Base-by-base conservation (phyloP, 352 stramenopile species). In the Globisporangium ultimum region DNA sequence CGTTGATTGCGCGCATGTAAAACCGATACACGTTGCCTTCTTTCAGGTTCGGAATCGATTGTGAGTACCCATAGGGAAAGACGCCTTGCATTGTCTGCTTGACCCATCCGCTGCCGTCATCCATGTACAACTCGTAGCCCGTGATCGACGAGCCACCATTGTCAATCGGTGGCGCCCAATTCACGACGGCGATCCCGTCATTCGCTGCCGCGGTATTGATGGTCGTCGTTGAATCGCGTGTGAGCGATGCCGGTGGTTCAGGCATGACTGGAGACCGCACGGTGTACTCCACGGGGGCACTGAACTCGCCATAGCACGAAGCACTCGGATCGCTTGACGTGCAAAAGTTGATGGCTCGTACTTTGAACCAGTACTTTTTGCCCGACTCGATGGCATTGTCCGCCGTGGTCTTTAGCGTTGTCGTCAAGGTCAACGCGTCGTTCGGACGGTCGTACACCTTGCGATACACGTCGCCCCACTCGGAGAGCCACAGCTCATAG, bases 401-500 rank as follows among this genome's bases (percentile, higher is more conserved):
- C 3, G 72, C 83, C 9, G 64, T 71, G 2, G 85, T 97, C 22
- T 70, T 68, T 8, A 98, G 61, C 17, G 82, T 96, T 3, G 87
- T 95, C 34, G 76, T 67, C 13, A 75, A 55, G 0, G 84, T 87
- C 55, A 63, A 40, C 2, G 84, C 74, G 43, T 96, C 82, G 41
- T 96, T 97, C 1, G 86, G 86, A 4, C 96, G 96, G 63, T 99
- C 93, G 64, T 98, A 99, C 20, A 98, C 88, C 55, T 98, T 89
- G 15, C 76, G 68, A 36, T 89, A 89, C 12, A 84, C 73, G 21
- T 87, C 80, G 1, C 92, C 93, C 94, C 95, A 98, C 51, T 97
- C 89, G n/a, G 97, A 93, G 57, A 98, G 93, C 88, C 87, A 98
- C 24, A 99, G 68, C 57, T 98, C 84, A 64, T 98, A 99, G 8